A percentile compares a stretch with the other conserved stretches of the same genome.
These are phyloP conservation scores for Rhodotorula sp. DNA, from an alignment of 1,284 basidiomycete species.

Conservation along the genomic window DNA sequence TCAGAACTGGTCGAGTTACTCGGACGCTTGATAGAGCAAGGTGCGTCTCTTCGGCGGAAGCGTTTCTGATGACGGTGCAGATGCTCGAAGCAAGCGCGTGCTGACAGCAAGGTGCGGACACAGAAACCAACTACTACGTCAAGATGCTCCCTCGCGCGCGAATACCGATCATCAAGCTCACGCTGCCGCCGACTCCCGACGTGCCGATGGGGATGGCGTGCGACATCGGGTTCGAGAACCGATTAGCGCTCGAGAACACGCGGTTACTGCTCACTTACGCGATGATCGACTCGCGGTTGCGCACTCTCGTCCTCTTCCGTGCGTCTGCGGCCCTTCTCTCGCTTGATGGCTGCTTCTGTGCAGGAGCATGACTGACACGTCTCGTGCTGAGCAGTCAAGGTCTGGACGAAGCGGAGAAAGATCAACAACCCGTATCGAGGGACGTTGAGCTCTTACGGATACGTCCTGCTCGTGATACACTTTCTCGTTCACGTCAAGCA, in stretches of 20 bases:
- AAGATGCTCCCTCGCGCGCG: constrained; percentile 94
- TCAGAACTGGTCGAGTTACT: constrained; percentile 92
- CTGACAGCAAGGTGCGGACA: not conserved
- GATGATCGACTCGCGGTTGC: constrained; percentile 90
- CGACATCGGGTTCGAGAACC: constrained; percentile 98
- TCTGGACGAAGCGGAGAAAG: constrained; percentile 97
- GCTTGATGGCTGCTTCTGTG: not conserved
- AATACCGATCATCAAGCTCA: constrained; percentile 98
- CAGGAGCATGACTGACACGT: no score
- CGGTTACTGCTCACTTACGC: constrained; percentile 94
- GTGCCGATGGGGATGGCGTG: constrained; percentile 82
- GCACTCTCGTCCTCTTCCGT: constrained; percentile 94
- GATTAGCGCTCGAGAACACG: constrained; percentile 94
- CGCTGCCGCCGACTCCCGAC: constrained; percentile 82
- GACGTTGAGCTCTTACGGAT: constrained; percentile 95
- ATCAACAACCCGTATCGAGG: constrained; percentile 98
- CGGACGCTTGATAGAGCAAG: constrained; percentile 86
- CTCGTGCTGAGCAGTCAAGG: constrained; percentile 68
- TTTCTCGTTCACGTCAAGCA: constrained; percentile 97
- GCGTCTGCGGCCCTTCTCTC: constrained; percentile 51
- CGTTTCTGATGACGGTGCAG: constrained; percentile 8
- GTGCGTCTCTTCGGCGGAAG: constrained; percentile 55
- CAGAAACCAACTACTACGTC: constrained; percentile 96
- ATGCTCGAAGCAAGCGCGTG: not conserved
- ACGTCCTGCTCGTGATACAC: constrained; percentile 95